Conservation (phyloP, 352 stramenopile genomes). For the Globisporangium paroecandrum region DNA sequence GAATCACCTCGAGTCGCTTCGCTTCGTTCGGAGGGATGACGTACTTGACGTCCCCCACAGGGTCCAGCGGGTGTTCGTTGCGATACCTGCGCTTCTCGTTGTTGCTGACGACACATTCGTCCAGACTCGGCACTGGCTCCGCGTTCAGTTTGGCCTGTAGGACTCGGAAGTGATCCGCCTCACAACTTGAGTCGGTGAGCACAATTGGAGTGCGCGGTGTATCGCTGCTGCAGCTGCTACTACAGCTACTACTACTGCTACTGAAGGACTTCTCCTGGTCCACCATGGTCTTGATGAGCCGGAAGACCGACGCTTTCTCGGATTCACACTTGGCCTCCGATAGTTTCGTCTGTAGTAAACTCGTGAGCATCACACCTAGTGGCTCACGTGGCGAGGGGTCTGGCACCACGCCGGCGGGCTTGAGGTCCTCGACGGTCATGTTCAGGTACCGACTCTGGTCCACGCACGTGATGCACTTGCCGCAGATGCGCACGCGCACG, state of each 20-base stretch:
- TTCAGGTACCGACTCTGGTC: background rate
- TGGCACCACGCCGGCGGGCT: background rate
- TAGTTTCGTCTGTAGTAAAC: background rate
- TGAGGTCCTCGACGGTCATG: background rate
- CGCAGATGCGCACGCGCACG: background rate
- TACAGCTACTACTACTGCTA: background rate
- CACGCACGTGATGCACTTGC: background rate
- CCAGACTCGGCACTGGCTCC: background rate
- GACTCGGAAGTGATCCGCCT: background rate
- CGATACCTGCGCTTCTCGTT: constrained; percentile 3
- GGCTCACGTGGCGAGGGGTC: background rate
- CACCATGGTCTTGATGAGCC: background rate
- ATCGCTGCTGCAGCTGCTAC: background rate
- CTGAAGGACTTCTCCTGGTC: background rate
- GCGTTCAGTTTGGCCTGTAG: background rate
- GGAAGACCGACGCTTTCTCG: background rate
- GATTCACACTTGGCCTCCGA: background rate
- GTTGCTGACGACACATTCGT: background rate
- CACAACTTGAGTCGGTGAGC: background rate
- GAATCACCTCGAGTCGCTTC: constrained; percentile 26
- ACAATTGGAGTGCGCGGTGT: background rate
- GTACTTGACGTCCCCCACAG: constrained; percentile 12
- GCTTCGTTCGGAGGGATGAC: constrained; percentile 28
- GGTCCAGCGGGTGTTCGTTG: constrained; percentile 8
- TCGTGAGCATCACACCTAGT: background rate